Evolutionary conservation across 768 basidiomycete species (phyloP), one percentile per base, ranked within the genome.

Genomic region (Russula sp.): DNA sequence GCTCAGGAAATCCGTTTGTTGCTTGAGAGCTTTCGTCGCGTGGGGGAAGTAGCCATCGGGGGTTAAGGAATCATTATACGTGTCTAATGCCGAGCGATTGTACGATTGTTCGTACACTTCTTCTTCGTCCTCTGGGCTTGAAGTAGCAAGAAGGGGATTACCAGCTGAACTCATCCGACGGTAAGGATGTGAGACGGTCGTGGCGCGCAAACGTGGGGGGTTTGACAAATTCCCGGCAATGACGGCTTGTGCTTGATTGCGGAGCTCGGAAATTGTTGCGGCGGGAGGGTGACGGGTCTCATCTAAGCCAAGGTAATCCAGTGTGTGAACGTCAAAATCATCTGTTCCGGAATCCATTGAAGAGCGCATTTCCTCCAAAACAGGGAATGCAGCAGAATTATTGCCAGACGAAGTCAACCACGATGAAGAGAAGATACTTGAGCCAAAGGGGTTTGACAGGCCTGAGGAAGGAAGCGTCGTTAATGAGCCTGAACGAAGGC

Each of bases 251-350:
- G 90, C 89, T 70, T 94, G 93, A 66, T 83, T 90, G 68, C 92
- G 87, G 63, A 95, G 77, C 74, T 95, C 94, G 20, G 90, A 84
- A 63, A 95, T 85, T 42, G 92, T 93, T 11, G 92, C 93, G 6
- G 92, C 90, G 2, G 86, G 86, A n/a, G 88, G 84, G 66, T 82
- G 78, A 59, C 75, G 43, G n/a, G 60, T 61, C 65, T 93, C 95
- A 68, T 94, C 96, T 68, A 98, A 80, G 47, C 96, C 96, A 53
- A 98, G 88, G 73, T 98, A 98, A 74, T 97, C 95, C 63, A 98
- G 82, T 32, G 96, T 98, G 70, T 93, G 92, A 48, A 94, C 90
- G 68, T 93, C 90, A 72, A 92, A 90, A 53, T 93, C 88, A 57
- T 97, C 95, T 25, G 82, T 78, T n/a, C 79, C 82, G 20, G 87